Base-by-base conservation (phyloP, 2,329 filamentous ascomycete species). In the Metarhizium anisopliae region DNA sequence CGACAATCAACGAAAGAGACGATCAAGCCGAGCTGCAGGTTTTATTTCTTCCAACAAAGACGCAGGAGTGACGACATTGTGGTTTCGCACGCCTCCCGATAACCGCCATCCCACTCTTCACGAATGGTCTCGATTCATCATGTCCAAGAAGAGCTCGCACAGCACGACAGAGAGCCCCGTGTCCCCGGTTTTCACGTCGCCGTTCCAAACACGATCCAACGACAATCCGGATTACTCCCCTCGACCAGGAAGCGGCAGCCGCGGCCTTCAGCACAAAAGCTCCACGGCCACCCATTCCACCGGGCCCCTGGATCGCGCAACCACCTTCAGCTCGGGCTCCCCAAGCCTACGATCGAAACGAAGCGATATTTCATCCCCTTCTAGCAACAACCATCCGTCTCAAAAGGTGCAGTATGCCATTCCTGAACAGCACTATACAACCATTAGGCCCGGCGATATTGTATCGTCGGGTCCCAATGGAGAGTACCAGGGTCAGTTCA, bases 1-100 rank as follows among this genome's bases (percentile, higher is more conserved):
- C 42, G 82, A 86, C 60, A 85, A 82, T 65, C 72, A 83, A 59
- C 78, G 81, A 55, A 86, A 85, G 62, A 79, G 84, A 52, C 77
- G 84, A 58, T 86, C 84, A 50, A 86, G 83, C 61, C 77, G 83
- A 58, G 81, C 84, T 3, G 77, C 80, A 4, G 80, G 80, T 3
- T 70, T 86, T 25, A 77, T 76, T 18, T 67, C 77, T 10, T 67
- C 72, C 6, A 76, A 70, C 56, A 83, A 79, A 63, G 78, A 83
- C 16, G 69, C 74, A 1, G 67, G 71, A 8, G 70, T 75, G 2
- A 74, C 72, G 8, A 77, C 75, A 0, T 67, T 87, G 2, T 79
- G 78, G 70, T 86, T 87, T 59, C 80, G 84, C 36, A 70, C 75
- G 0, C 70, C 76, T 16, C 67, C 71, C 4, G 80, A 85, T 18